These are phyloP conservation scores for Patellifolia procumbens DNA, from an alignment of 179 eudicot species.

Conservation along the genomic window DNA sequence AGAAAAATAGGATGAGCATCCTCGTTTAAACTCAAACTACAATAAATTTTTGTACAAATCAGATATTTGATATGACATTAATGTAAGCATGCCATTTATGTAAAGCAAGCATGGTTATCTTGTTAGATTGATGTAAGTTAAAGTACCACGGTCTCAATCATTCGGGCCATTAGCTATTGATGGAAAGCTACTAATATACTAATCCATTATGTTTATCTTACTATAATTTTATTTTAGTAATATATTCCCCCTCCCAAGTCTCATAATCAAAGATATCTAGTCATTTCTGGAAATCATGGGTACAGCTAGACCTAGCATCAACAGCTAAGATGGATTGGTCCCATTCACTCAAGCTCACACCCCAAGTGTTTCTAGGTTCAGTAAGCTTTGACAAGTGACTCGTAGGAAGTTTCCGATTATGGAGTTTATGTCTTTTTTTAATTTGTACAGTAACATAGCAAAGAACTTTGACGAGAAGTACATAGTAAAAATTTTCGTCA, in stretches of 20 bases:
- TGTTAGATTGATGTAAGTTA: not conserved
- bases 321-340: not conserved
- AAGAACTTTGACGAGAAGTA: no score
- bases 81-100: not conserved
- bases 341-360: not conserved
- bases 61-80: not conserved
- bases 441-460: no score
- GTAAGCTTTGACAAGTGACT: not conserved
- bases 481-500: no score
- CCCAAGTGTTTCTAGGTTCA: no score
- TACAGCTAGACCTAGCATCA: slow-evolving; percentile 7
- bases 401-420: not conserved
- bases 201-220: not conserved
- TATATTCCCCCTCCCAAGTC: no score
- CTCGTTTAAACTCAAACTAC: no score
- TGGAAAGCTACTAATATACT: slow-evolving; percentile 8
- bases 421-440: no score
- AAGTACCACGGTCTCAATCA: slow-evolving; percentile 5
- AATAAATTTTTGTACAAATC: not conserved
- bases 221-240: not conserved
- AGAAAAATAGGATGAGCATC: no score
- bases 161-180: not conserved
- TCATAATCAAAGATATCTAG: not conserved
- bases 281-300: slow-evolving; percentile 8
- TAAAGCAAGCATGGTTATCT: not conserved